Conservation (phyloP, 2,329 filamentous ascomycete species). For the Rhynchosporium secalis region DNA sequence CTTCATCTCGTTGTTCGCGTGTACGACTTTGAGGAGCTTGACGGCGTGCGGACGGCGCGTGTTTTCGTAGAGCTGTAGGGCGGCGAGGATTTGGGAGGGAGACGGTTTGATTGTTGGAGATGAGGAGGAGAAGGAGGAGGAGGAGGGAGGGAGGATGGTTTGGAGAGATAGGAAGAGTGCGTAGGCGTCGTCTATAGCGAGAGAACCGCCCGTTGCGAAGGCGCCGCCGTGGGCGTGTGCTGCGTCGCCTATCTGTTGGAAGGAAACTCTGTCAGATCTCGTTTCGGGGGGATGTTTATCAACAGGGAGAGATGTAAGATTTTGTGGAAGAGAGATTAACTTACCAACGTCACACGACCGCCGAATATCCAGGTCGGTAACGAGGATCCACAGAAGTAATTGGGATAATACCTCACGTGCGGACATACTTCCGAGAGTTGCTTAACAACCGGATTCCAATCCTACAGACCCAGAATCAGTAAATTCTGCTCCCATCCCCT, state of each 20-base stretch:
- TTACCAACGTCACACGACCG: slow-evolving; percentile 36
- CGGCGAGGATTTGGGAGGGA: slow-evolving; percentile 24
- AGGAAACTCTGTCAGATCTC: neutral
- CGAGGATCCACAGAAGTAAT: slow-evolving; percentile 37
- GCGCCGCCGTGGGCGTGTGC: slow-evolving; percentile 44
- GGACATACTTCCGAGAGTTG: slow-evolving; percentile 40
- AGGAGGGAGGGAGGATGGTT: slow-evolving; percentile 20
- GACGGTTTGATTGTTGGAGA: slow-evolving; percentile 23
- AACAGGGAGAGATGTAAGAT: neutral
- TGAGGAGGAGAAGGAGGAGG: no score
- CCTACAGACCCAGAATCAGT: slow-evolving; percentile 22
- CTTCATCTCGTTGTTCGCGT: slow-evolving; percentile 26
- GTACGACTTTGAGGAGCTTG: slow-evolving; percentile 27
- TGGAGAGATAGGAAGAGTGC: slow-evolving; percentile 34
- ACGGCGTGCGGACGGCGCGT: slow-evolving; percentile 42
- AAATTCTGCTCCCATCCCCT: neutral
- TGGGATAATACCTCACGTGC: slow-evolving; percentile 41
- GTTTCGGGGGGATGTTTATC: neutral
- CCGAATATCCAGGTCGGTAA: slow-evolving; percentile 39
- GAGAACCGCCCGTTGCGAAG: slow-evolving; percentile 43
- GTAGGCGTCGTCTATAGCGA: slow-evolving; percentile 45
- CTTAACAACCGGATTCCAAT: slow-evolving; percentile 43
- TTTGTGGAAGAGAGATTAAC: neutral
- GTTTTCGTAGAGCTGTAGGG: slow-evolving; percentile 40
- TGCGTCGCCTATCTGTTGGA: slow-evolving; percentile 40